A percentile compares a stretch with the other conserved stretches of the same genome.
Evolutionary conservation across 257 asterid genomes (phyloP).

Genomic region (Fraxinus cuspidata): DNA sequence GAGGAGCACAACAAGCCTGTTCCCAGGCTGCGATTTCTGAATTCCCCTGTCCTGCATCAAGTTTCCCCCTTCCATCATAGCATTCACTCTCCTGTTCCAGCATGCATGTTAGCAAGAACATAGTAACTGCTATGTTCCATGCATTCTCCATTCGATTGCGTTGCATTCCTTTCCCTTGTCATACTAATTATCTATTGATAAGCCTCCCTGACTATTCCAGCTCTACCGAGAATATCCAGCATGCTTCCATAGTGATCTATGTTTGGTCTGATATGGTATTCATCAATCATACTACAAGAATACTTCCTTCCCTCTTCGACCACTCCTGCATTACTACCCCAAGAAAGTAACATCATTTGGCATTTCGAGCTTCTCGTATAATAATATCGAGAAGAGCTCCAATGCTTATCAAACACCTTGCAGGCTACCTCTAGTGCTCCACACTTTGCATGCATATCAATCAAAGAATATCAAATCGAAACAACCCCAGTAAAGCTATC

Average conservation of each 20-base stretch:
- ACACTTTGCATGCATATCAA: constrained; percentile 23
- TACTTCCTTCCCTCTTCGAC: constrained; percentile 20
- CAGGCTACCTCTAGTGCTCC: constrained; percentile 12
- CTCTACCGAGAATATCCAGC: constrained; percentile 23
- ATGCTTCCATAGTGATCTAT: constrained; percentile 19
- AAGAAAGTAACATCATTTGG: constrained; percentile 20
- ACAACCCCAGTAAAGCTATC: neutral
- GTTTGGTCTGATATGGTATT: constrained; percentile 12
- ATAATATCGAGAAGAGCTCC: constrained; percentile 4
- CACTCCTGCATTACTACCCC: constrained; percentile 21
- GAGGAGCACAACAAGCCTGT: neutral
- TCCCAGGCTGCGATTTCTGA: neutral
- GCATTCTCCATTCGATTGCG: neutral
- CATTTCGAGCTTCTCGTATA: neutral
- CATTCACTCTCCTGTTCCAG: neutral
- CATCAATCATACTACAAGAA: neutral
- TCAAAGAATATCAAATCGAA: neutral
- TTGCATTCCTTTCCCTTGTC: constrained; percentile 2
- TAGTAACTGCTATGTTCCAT: constrained; percentile 23
- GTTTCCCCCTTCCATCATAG: constrained; percentile 3
- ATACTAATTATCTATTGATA: constrained; percentile 9
- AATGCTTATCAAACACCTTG: constrained; percentile 12
- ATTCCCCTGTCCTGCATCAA: constrained; percentile 4
- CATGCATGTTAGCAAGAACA: constrained; percentile 5
- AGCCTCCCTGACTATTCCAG: constrained; percentile 20